Base-by-base conservation (phyloP, 2,329 filamentous ascomycete genomes). In the Thermomyces lanuginosus region DNA sequence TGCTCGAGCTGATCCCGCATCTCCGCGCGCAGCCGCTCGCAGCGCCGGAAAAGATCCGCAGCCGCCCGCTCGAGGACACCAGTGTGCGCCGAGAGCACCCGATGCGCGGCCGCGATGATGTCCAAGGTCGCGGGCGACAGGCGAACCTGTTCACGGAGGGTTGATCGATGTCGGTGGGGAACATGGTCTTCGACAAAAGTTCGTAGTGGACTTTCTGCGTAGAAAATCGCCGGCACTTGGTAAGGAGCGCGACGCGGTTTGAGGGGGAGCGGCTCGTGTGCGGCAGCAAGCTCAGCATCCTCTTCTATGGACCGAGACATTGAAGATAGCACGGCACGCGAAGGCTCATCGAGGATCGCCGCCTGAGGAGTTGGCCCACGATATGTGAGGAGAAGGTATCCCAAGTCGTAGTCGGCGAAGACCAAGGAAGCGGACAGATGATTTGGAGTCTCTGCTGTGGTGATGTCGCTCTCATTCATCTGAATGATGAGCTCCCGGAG, bases 341-440 rank as follows among this genome's bases (percentile, higher is more conserved):
- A 52, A 5, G 63, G 58, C 5, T 59, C 49, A 36, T 72, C 66
- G 24, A 68, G 58, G 27, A 55, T 48, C 3, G 58, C 64, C 16
- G 60, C 68, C 36, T 59, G 60, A 2, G 61, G 60, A 34, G 60
- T 56, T 23, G 56, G 57, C 5, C 53, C 51, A 17, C 53, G 51
- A 14, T 52, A 55, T 13, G 62, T 67, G 19, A 70, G 51, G 22
- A 75, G 44, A 15, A 74, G 49, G 37, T 71, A 69, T 6, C 69
- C 69, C 16, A 72, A 43, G 32, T 67, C 64, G 7, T 60, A 59
- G 34, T 72, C 64, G 25, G 65, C 55, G 18, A 73, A 55, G 13
- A 66, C 55, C n/a, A 70, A 49, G 27, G 55, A 59, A 11, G 58
- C 48, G 4, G 62, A 60, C 14, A 60, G 37, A 52, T 56, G 46